Conservation (phyloP, 768 basidiomycete genomes). For the Amanita polypyramis region DNA sequence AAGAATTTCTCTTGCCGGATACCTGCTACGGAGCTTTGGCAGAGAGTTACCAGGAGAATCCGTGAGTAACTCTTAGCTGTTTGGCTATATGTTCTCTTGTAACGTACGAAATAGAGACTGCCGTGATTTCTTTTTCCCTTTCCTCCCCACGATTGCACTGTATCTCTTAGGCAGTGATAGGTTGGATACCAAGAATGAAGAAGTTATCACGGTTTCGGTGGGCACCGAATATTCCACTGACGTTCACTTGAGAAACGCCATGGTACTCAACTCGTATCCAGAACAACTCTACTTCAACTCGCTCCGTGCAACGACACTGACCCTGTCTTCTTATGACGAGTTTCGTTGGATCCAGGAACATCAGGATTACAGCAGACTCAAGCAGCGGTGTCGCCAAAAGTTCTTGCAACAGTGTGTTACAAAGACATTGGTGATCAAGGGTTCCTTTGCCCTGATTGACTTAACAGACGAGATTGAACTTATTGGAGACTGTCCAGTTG, state of each 20-base stretch:
- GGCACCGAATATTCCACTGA: conserved; percentile 42
- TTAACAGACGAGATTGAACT: conserved; percentile 44
- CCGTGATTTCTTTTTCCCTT: conserved; percentile 43
- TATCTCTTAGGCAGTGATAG: conserved; percentile 34
- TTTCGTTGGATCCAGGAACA: conserved; percentile 37
- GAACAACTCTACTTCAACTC: conserved; percentile 40
- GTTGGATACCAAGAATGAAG: conserved; percentile 3
- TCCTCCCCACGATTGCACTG: conserved; percentile 41
- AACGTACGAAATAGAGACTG: conserved; percentile 24
- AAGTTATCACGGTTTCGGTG: conserved; percentile 29
- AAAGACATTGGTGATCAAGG: conserved; percentile 46
- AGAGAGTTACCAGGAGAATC: conserved; percentile 33
- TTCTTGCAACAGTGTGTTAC: conserved; percentile 42
- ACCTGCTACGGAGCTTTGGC: conserved; percentile 44
- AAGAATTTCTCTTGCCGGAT: conserved; percentile 47
- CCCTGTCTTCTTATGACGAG: conserved; percentile 18
- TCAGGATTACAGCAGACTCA: conserved; percentile 43
- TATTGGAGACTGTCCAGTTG: conserved; percentile 36
- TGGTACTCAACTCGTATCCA: conserved; percentile 45
- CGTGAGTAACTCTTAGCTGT: conserved; percentile 20
- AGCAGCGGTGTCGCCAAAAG: conserved; percentile 48
- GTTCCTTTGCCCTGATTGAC: conserved; percentile 37
- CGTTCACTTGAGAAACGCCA: conserved; percentile 51
- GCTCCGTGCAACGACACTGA: conserved; percentile 38
- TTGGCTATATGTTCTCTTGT: background rate